Base-by-base conservation (phyloP, 305 asterid species). In the Fraxinus greggii region DNA sequence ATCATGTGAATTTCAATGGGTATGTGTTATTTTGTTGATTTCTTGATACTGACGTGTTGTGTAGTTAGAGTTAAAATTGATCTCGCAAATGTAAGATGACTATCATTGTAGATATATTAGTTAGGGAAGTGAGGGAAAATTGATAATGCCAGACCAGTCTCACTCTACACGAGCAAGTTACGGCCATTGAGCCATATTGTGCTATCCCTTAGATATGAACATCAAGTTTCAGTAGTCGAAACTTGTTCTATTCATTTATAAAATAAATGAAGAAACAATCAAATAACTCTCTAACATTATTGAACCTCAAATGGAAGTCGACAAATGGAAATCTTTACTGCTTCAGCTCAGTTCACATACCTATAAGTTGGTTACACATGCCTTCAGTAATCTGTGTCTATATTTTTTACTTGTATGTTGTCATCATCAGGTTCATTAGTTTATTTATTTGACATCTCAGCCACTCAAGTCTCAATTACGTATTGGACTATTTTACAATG, bases 371-470 rank as follows among this genome's bases (percentile, higher is more conserved):
- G 73, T 28, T 24, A 6, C 23, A 31, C 42, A 70, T 70, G 42
- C 40, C 75, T 29, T 12, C 75, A 3, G 75, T n/a, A 17, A 26
- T 72, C 76, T n/a, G 10, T 32, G 26, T 72, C 19, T 70, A 72
- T 70, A 69, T 26, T 69, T 69, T 69, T 29, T 1, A 69, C 75
- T 69, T 29, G 75, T 69, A 31, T 26, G 38, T 28, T 28, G 23
- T 32, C 42, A 72, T 31, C 76, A 13, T 32, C 76, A 31, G 76
- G 45, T 72, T 13, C 76, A 32, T 72, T 72, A 70, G 76, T 70
- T 6, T 6, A 32, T 31, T 70, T 72, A 72, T 72, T 72, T 72
- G 76, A 72, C 76, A 72, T 32, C 23, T 3, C 32, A 23, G n/a
- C 26, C 42, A 72, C 26, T n/a, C 76, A 32, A 13, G 15, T 33